Conservation (phyloP, 768 basidiomycete genomes). For the Suillus fuscotomentosus region DNA sequence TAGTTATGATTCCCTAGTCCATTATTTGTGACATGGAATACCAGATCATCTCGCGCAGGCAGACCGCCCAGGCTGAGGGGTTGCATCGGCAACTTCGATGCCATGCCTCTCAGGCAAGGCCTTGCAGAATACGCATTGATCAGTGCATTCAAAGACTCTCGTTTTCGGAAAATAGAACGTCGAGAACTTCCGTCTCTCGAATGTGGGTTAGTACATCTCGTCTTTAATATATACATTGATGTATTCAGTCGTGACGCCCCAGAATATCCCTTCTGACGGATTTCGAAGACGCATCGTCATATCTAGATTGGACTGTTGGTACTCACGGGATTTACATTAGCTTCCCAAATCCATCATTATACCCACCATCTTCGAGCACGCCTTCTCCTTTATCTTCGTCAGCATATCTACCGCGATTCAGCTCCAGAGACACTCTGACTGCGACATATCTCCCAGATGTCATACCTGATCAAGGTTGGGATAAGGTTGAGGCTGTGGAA, state of each 20-base stretch:
- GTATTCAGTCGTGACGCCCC: not conserved
- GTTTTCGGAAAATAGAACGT: slow-evolving; percentile 79
- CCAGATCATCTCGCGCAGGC: slow-evolving; percentile 57
- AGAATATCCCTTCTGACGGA: slow-evolving; percentile 93
- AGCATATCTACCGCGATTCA: slow-evolving; percentile 51
- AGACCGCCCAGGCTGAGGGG: slow-evolving; percentile 72
- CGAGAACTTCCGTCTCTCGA: slow-evolving; percentile 78
- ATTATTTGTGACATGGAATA: slow-evolving; percentile 97
- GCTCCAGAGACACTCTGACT: slow-evolving; percentile 60
- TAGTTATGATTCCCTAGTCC: slow-evolving; percentile 39
- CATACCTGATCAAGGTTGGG: slow-evolving; percentile 92
- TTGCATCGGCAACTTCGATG: slow-evolving; percentile 93
- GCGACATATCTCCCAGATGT: slow-evolving; percentile 96
- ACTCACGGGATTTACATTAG: slow-evolving; percentile 89
- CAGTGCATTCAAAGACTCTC: slow-evolving; percentile 85
- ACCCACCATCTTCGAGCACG: slow-evolving; percentile 56
- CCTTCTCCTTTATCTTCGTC: slow-evolving; percentile 75
- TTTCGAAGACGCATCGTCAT: slow-evolving; percentile 80
- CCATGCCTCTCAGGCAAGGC: slow-evolving; percentile 70
- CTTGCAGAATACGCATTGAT: slow-evolving; percentile 88
- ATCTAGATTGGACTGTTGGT: slow-evolving; percentile 93
- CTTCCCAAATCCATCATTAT: slow-evolving; percentile 76
- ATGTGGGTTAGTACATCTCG: slow-evolving; percentile 67
- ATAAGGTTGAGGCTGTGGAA: slow-evolving; percentile 83
- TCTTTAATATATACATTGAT: slow-evolving; percentile 2